Conservation (phyloP, 371 early-diverging fungal species). For the Actinomortierella ambigua region DNA sequence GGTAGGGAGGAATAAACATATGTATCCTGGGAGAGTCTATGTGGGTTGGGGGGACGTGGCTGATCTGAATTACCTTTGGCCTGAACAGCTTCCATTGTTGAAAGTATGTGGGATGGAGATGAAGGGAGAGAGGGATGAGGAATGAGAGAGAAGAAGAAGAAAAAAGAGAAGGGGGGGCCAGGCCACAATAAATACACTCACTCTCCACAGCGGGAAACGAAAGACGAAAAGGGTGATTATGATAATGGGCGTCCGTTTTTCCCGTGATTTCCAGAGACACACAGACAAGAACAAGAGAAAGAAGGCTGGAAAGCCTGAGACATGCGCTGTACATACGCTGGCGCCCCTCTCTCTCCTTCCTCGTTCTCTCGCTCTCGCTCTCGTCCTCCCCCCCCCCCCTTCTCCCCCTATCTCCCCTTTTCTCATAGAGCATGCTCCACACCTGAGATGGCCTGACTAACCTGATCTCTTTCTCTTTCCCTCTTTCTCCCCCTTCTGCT, state of each 20-base stretch:
- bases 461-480: neutral
- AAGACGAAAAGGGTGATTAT: neutral
- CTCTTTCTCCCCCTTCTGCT: neutral
- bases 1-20: too few relatives aligned
- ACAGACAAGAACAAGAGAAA: too few relatives aligned
- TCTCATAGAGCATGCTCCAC: neutral
- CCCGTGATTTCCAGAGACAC: too few relatives aligned
- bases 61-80: constrained; percentile 33
- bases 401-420: too few relatives aligned
- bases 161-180: constrained; percentile 6
- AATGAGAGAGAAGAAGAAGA: constrained; percentile 4
- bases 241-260: too few relatives aligned
- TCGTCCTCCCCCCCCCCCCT: too few relatives aligned
- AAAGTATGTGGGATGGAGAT: constrained; percentile 10
- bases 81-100: constrained; percentile 49
- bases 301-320: neutral
- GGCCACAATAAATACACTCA: too few relatives aligned
- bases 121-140: constrained; percentile 10
- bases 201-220: neutral
- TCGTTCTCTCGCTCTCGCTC: too few relatives aligned
- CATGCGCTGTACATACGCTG: too few relatives aligned
- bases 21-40: too few relatives aligned
- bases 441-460: neutral
- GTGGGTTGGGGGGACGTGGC: too few relatives aligned
- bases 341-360: too few relatives aligned